These are phyloP conservation scores for Vaccinium corymbosum DNA, from an alignment of 148 eudicot genomes.

Conservation along the genomic window DNA sequence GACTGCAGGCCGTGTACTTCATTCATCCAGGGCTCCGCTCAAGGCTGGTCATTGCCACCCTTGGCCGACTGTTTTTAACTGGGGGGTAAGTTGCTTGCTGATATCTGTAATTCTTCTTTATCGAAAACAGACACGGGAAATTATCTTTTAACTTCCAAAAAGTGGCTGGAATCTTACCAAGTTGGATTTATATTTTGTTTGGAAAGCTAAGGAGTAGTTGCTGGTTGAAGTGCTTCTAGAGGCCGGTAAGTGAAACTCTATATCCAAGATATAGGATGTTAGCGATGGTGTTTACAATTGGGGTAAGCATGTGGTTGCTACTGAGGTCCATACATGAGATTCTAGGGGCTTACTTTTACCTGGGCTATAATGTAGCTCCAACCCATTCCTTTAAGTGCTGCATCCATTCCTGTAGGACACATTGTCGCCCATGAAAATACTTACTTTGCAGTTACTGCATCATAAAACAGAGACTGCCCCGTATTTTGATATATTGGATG, in stretches of 20 bases:
- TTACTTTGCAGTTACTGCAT: not conserved
- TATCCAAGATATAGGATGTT: not conserved
- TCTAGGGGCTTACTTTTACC: not conserved
- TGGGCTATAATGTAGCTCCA: not conserved
- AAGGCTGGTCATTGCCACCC: conserved; percentile 85
- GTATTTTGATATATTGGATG: not conserved
- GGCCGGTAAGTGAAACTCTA: not conserved
- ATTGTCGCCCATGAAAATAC: not conserved
- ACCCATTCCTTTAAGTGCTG: not conserved
- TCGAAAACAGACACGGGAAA: not conserved
- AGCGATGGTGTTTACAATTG: not conserved
- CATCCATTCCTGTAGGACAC: too few species aligned
- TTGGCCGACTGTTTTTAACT: conserved; percentile 79
- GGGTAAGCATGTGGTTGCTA: not conserved
- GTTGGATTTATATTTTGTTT: not conserved
- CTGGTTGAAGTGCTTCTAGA: not conserved
- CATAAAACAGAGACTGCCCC: not conserved
- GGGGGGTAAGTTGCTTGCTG: conserved; percentile 63
- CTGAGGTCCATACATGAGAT: not conserved
- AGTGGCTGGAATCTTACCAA: not conserved
- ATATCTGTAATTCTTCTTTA: not conserved
- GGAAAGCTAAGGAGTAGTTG: not conserved
- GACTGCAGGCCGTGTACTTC: conserved; percentile 84
- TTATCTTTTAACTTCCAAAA: not conserved
- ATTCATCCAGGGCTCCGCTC: conserved; percentile 93